Evolutionary conservation across 2,329 filamentous ascomycete genomes (phyloP), one percentile per base, ranked within the genome.

Genomic region (Fonsecaea nubica): DNA sequence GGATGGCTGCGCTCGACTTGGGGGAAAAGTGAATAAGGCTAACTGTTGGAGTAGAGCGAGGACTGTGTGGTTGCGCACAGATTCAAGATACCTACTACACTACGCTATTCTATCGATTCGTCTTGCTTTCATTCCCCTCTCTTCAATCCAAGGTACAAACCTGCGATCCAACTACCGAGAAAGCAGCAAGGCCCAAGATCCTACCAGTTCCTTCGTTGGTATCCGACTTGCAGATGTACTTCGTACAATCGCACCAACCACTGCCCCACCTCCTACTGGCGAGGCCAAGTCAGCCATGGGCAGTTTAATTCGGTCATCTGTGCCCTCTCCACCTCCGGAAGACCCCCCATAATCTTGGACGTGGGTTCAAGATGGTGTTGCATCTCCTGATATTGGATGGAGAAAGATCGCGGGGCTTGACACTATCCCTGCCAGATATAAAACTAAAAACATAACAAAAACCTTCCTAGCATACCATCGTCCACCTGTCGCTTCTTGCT

Each of bases 261-360:
- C 13, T 63, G 21, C 60, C 32, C 42, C 45, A 50, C 45, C 45
- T 50, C 8, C 45, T 50, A 1, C 45, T 50, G 45, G 21, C 21
- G 21, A 25, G 45, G 30, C 30, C 4, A 32, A 32, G 6, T 4
- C 30, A 32, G 30, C 30, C 30, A 4, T 32, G 30, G 38, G 30
- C 40, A 53, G 38, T n/a, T 21, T 50, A 50, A 25, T 50, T 18
- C 45, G 62, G 55, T 15, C 38, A 35, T 64, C 65, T 67, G 61
- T 61, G 62, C 33, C 38, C 42, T 64, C 65, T 67, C 65, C 65
- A 67, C 60, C 52, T 63, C 54, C 65, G 65, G 60, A 56, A 38
- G 48, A 50, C 35, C 40, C 58, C 64, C 64, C 64, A 66, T 66
- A 52, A 58, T 53, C 30, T 50, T 53, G 35, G 53, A 50, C 38